Evolutionary conservation across 345 rosid genomes (phyloP).

Genomic region (Cardiospermum halicacabum): DNA sequence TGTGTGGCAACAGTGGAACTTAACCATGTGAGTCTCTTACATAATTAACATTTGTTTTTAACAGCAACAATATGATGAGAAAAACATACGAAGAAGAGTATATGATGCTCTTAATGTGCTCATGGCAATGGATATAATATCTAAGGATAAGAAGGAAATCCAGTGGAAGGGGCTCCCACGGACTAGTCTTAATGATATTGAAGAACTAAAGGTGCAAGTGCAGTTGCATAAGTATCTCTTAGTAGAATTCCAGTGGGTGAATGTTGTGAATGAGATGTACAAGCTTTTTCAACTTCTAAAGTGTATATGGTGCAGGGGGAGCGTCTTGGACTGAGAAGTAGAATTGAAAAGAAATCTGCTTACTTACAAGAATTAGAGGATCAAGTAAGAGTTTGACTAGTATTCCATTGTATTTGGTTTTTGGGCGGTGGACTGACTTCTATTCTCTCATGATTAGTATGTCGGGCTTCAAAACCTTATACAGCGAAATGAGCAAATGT

Average conservation of each 20-base stretch:
- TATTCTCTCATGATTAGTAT: constrained; percentile 38
- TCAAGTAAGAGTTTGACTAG: constrained; percentile 69
- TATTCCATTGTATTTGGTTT: constrained; percentile 2
- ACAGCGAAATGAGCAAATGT: constrained; percentile 74
- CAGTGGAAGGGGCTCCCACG: constrained; percentile 99
- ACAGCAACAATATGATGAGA: constrained; percentile 98
- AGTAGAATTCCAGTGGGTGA: constrained; percentile 2
- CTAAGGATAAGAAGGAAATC: constrained; percentile 96
- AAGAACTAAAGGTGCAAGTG: constrained; percentile 85
- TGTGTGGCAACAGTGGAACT: constrained; percentile 4
- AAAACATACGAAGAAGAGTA: constrained; percentile 94
- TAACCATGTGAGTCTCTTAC: constrained; percentile 1
- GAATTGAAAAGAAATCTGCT: constrained; percentile 84
- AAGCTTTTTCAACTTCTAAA: constrained; percentile 13
- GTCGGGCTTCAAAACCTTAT: constrained; percentile 87
- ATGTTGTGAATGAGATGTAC: constrained; percentile 19
- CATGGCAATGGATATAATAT: constrained; percentile 98
- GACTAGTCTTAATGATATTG: constrained; percentile 83
- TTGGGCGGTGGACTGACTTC: constrained; percentile 8
- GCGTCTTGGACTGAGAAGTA: constrained; percentile 63
- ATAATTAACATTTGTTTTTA: constrained; percentile 8
- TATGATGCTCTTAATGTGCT: constrained; percentile 98
- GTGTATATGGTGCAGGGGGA: constrained; percentile 46
- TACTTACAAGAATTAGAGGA: constrained; percentile 91
- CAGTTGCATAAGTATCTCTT: constrained; percentile 8